Base-by-base conservation (phyloP, 805 yeast genomes). In the Schwanniomyces yamadae region DNA sequence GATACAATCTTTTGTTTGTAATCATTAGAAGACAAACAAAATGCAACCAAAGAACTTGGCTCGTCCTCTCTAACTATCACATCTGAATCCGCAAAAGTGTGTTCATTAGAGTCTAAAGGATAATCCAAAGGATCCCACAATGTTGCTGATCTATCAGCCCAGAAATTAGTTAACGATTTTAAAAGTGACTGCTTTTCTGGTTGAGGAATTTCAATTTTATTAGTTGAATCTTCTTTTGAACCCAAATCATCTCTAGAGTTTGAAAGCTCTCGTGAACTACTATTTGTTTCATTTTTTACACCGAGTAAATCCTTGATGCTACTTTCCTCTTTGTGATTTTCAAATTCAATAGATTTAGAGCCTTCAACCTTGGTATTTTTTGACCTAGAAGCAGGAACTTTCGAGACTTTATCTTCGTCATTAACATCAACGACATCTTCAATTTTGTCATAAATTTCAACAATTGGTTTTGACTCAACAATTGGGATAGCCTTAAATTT, bases 101-200 rank as follows among this genome's bases (percentile, higher is more conserved):
- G 98, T 54, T 93, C 98, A 0, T 83, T 74, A 0, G 89, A 74
- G 26, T 64, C 73, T 36, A 90, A 68, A 1, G 98, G 96, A 59
- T 89, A 90, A 13, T 77, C 82, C 22, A 93, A 66, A 0, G 96
- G 95, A 46, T 86, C 89, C 98, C 98, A 95, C 14, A 93, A 71
- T 1, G 95, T 83, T 0, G 97, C 93, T 1, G 98, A 86, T 50
- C 99, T 69, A 61, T 93, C 98, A 1, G 97, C 97, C 98, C 98
- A 93, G 59, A 93, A 93, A 49, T 82, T 87, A 0, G 95, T 78
- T 37, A 95, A 66, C 0, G 95, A 80, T 49, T 85, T 87, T 65
- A 93, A 75, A 23, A 93, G 59, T 1, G 96, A 82, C 15, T 81
- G 77, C 46, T 78, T 77, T 51, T 90, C 97, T 5, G 71, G 71